Conservation (phyloP, 2,329 filamentous ascomycete genomes). For the Thielaviopsis ethacetica region DNA sequence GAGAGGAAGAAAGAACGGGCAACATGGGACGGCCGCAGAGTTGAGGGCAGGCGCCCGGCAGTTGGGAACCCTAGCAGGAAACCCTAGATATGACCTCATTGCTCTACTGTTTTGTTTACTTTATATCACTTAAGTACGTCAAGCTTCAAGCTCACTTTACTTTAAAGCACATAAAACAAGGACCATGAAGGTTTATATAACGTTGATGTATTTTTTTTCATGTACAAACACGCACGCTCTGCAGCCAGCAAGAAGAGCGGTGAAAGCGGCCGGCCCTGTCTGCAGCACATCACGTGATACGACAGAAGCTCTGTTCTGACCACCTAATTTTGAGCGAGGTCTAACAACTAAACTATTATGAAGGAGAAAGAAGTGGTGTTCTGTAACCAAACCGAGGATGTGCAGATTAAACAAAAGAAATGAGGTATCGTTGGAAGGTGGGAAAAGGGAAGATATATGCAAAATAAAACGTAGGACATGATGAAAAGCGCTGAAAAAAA, state of each 20-base stretch:
- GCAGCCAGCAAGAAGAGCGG: too few species aligned
- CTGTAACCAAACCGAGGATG: neutral
- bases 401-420: neutral
- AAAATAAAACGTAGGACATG: constrained; percentile 1
- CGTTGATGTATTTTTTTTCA: too few species aligned
- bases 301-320: constrained; percentile 5
- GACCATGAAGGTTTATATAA: too few species aligned
- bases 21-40: constrained; percentile 2
- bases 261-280: too few species aligned
- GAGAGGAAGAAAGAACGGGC: neutral
- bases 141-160: too few species aligned
- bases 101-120: too few species aligned
- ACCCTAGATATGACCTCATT: neutral
- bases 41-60: neutral
- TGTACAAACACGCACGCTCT: too few species aligned
- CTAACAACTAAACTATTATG: too few species aligned
- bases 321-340: too few species aligned
- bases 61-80: neutral
- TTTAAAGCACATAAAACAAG: too few species aligned
- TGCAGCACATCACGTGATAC: too few species aligned
- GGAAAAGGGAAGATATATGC: neutral
- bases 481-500: neutral
- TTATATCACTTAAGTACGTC: too few species aligned
- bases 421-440: neutral
- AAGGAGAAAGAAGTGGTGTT: constrained; percentile 5